Evolutionary conservation across 257 asterid genomes (phyloP), one percentile per base, ranked within the genome.

Genomic region (Nemophila menziesii): DNA sequence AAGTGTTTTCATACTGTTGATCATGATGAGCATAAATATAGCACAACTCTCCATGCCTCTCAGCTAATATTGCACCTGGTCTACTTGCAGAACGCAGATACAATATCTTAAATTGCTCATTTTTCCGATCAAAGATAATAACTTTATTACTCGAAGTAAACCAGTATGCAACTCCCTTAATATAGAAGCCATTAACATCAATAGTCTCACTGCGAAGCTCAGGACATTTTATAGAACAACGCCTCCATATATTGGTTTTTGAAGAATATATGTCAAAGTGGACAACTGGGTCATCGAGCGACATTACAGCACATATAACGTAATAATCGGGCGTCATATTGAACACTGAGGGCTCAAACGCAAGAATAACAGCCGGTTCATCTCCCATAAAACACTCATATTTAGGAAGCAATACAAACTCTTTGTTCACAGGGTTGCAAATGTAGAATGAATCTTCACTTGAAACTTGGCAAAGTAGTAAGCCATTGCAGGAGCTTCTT

Each of bases 211-310:
- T 48, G 73, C 5, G 8, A 7, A 29, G 36, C 36, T 29, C 61
- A 53, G 71, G 65, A 36, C 59, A 62, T 3, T 71, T 64, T 58
- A 68, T 79, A 20, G 70, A 63, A 8, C 74, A 65, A 33, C 52
- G 23, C 34, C 59, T 58, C 84, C 84, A 75, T 7, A 67, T 52
- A 12, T 43, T 64, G 17, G 68, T 63, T 22, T 43, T 56, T 12
- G 80, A 71, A 51, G 72, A 64, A 36, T 64, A 75, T 55, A 71
- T 55, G 44, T 68, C 84, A 56, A 75, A 71, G 44, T 75, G 77
- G 12, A 64, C 54, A 22, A 76, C 84, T 39, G 62, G 74, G 14
- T 49, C 65, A 58, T 75, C 77, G 20, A 38, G 48, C 24, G 76
- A 75, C 22, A 33, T 55, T 24, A 67, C 68, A 26, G 74, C 72